Percentiles rank a stretch among this genome's conserved stretches.
phyloP scores from a whole-genome alignment of 352 stramenopile species.

The Elongisporangium anandrum region DNA sequence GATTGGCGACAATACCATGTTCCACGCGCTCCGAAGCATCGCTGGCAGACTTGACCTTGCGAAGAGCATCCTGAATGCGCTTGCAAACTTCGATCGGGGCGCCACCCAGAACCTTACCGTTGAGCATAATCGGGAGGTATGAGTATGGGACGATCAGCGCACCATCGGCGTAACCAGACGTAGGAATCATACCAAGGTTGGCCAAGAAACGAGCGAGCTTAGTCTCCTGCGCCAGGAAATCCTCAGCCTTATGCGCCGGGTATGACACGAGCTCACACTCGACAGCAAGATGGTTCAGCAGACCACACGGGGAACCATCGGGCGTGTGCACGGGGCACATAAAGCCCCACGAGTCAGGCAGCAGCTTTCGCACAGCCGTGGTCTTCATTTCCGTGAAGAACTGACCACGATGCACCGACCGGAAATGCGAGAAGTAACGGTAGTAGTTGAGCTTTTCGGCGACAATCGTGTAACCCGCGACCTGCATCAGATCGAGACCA shows the following conservation, averaged over 20 bases:
- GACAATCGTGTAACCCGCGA: slow-evolving; percentile 98
- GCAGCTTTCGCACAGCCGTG: slow-evolving; percentile 96
- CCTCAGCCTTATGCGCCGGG: slow-evolving; percentile 67
- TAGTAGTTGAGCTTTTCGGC: slow-evolving; percentile 99
- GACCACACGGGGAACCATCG: slow-evolving; percentile 97
- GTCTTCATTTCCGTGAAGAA: slow-evolving; percentile 99
- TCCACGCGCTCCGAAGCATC: slow-evolving; percentile 42
- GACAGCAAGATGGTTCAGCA: slow-evolving; percentile 98
- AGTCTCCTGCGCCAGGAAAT: slow-evolving; percentile 67
- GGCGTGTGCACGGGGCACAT: slow-evolving; percentile 99
- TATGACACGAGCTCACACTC: slow-evolving; percentile 87
- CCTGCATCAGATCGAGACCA: slow-evolving; percentile 97
- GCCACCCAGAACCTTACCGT: slow-evolving; percentile 95
- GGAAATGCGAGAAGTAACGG: slow-evolving; percentile 98
- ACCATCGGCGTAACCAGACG: slow-evolving; percentile 74
- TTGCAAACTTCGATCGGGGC: slow-evolving; percentile 85
- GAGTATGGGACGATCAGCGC: slow-evolving; percentile 83
- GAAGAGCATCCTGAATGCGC: slow-evolving; percentile 65
- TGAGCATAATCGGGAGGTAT: slow-evolving; percentile 95
- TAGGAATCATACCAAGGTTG: slow-evolving; percentile 79
- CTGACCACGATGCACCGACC: slow-evolving; percentile 97
- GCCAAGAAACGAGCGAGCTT: slow-evolving; percentile 76
- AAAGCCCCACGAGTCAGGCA: slow-evolving; percentile 99
- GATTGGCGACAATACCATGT: slow-evolving; percentile 66
- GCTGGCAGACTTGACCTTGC: slow-evolving; percentile 64